phyloP scores from a whole-genome alignment of 2,329 filamentous ascomycete genomes.

The Pleurostoma richardsiae region DNA sequence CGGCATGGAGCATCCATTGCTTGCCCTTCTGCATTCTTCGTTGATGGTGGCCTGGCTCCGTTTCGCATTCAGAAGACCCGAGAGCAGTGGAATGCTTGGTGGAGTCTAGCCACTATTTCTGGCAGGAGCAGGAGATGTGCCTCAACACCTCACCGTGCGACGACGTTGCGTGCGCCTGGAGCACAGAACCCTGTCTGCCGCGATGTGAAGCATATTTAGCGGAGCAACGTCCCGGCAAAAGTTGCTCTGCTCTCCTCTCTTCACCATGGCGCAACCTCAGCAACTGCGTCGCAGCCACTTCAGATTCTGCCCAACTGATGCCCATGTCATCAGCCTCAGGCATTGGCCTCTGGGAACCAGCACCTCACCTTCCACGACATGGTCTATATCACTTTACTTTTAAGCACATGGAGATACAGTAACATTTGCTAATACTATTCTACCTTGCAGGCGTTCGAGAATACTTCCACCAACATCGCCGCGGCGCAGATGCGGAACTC shows the following conservation, averaged over 20 bases:
- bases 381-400: neutral
- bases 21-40: too few species aligned
- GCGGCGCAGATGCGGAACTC: conserved; percentile 99
- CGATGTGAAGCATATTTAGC: too few species aligned
- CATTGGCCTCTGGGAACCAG: neutral
- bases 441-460: conserved; percentile 83
- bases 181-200: too few species aligned
- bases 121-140: too few species aligned
- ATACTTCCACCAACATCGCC: conserved; percentile 96
- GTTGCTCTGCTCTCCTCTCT: neutral
- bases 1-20: too few species aligned
- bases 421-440: conserved; percentile 23
- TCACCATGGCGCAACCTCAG: neutral
- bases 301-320: neutral
- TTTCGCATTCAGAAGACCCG: too few species aligned
- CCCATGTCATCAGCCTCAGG: neutral
- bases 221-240: too few species aligned
- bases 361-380: neutral
- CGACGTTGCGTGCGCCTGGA: too few species aligned
- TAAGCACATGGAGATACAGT: neutral
- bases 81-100: too few species aligned
- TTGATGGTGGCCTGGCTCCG: too few species aligned
- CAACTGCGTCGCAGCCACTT: neutral
- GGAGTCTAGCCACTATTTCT: too few species aligned
- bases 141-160: too few species aligned